A percentile compares a stretch with the other conserved stretches of the same genome.
These are phyloP conservation scores for Metarhizium guizhouense DNA, from an alignment of 2,329 filamentous ascomycete genomes.

Conservation along the genomic window DNA sequence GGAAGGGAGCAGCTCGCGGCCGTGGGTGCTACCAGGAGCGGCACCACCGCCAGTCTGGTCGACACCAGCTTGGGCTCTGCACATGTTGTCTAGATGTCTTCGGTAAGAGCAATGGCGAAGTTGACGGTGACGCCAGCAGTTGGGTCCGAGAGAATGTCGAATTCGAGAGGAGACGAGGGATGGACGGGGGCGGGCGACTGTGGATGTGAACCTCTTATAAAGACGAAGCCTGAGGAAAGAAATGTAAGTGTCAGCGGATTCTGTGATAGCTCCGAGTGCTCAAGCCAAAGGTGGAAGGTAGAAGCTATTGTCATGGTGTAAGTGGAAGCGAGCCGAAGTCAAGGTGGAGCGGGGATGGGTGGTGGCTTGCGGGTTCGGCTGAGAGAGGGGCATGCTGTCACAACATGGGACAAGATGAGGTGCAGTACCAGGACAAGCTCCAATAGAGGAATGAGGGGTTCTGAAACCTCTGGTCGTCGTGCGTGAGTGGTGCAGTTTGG, in stretches of 20 bases:
- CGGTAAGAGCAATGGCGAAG: slow-evolving; percentile 64
- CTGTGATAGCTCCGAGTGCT: background rate
- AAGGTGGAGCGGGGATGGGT: background rate
- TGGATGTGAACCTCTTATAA: slow-evolving; percentile 2
- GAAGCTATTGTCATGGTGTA: slow-evolving; percentile 1
- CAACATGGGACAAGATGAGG: no score
- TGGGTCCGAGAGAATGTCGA: background rate
- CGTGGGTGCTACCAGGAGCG: slow-evolving; percentile 13
- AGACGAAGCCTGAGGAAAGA: background rate
- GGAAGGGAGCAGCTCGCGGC: slow-evolving; percentile 75
- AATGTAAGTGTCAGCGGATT: slow-evolving; percentile 1
- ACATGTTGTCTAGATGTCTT: slow-evolving; percentile 54
- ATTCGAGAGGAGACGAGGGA: background rate
- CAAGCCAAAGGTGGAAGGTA: slow-evolving; percentile 7
- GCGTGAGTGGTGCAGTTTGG: no score
- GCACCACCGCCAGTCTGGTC: slow-evolving; percentile 24
- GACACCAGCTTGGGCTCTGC: slow-evolving; percentile 35
- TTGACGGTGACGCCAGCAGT: slow-evolving; percentile 8
- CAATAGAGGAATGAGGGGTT: no score
- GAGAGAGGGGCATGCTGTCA: no score
- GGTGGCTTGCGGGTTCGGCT: no score
- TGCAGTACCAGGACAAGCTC: no score
- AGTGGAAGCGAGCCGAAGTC: background rate
- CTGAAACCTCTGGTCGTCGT: no score
- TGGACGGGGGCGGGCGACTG: background rate